phyloP scores from a whole-genome alignment of 768 basidiomycete genomes.

The Russula earlei region DNA sequence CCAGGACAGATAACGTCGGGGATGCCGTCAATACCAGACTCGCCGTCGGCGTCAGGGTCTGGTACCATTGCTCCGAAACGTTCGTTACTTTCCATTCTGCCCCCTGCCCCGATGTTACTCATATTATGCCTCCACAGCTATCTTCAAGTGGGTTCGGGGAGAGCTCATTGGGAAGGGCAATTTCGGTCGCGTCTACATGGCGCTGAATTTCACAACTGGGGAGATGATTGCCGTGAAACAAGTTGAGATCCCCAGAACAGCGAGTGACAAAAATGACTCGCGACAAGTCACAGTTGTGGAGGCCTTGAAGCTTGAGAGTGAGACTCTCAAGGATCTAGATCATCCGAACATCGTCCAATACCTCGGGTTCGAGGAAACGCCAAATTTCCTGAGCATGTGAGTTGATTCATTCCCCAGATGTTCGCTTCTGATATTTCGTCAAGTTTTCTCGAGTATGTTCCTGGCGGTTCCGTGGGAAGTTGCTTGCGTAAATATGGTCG shows the following conservation, averaged over 20 bases:
- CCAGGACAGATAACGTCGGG: constrained; percentile 52
- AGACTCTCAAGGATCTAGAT: constrained; percentile 91
- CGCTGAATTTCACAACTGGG: constrained; percentile 89
- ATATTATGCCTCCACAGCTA: constrained; percentile 37
- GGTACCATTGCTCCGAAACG: constrained; percentile 41
- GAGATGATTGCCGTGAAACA: constrained; percentile 99
- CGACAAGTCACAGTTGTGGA: constrained; percentile 81
- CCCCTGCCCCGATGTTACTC: neutral
- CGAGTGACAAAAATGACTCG: constrained; percentile 83
- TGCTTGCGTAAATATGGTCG: constrained; percentile 86
- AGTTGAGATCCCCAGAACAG: constrained; percentile 88
- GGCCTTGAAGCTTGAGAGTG: constrained; percentile 90
- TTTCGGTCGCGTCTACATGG: constrained; percentile 93
- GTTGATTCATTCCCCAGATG: constrained; percentile 26
- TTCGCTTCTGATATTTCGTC: neutral
- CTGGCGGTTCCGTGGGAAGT: constrained; percentile 90
- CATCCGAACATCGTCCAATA: constrained; percentile 98
- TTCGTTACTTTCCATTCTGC: constrained; percentile 33
- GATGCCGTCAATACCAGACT: constrained; percentile 41
- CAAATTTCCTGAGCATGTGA: constrained; percentile 83
- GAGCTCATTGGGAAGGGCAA: constrained; percentile 96
- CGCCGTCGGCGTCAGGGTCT: constrained; percentile 39
- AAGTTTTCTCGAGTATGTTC: constrained; percentile 98
- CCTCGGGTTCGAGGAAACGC: constrained; percentile 88
- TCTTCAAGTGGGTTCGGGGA: constrained; percentile 98